Base-by-base conservation (phyloP, 78 protist species). In the Dictyostelium firmibasis region DNA sequence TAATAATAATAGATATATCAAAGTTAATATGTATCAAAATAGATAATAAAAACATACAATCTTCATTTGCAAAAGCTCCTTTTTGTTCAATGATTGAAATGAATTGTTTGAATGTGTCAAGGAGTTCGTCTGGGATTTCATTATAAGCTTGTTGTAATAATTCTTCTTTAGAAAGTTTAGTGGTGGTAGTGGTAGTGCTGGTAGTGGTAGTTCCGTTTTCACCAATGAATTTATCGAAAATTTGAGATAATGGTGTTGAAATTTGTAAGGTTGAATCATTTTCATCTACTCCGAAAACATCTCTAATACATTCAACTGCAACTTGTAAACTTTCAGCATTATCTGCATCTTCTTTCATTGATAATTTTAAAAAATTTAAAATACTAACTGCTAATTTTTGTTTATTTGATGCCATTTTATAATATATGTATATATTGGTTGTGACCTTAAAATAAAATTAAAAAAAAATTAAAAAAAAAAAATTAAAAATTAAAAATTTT, bases 331-430 rank as follows among this genome's bases (percentile, higher is more conserved):
- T 44, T 43, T 88, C 93, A 10, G 86, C 85, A 62, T 31, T 60
- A 4, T 74, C 79, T 41, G 93, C 50, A 20, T 57, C 16, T 0
- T 67, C 27, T 60, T 44, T 36, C 35, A 79, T 62, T 64, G 93
- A 41, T 14, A 20, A 8, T 13, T 77, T 14, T 44, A 88, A 79
- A 83, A 88, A 88, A 11, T 88, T 23, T 25, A 88, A 31, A 20
- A 88, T 88, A 47, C 86, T 79, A 79, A 62, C 93, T 38, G 70
- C 93, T 44, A 88, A 77, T 67, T 43, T 88, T 72, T 88, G 18
- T 88, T 64, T 79, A 16, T 81, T 41, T 31, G 38, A 31, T 20
- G 81, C 86, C 93, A 88, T 88, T 36, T 79, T 78, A 4, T 38
- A 4, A 38, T 82, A 20, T 82, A 57, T 14, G 2, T 79, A 18